These are phyloP conservation scores for Cladosporium sp. DNA, from an alignment of 2,329 filamentous ascomycete species.

Conservation along the genomic window DNA sequence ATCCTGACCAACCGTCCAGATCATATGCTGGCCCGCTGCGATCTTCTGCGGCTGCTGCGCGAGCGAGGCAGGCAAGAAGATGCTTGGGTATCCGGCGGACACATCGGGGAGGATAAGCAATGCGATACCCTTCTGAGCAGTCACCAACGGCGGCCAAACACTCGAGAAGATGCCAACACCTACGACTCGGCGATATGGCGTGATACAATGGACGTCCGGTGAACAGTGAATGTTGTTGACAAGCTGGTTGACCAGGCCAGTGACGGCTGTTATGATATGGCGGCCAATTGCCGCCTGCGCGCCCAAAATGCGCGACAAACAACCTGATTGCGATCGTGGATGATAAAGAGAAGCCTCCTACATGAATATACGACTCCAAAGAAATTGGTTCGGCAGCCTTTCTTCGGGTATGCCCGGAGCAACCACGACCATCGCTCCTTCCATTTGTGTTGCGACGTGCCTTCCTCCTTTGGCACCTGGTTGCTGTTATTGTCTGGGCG, in stretches of 20 bases:
- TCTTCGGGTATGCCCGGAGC: not conserved
- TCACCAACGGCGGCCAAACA: not conserved
- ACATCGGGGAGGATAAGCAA: slow-evolving; percentile 33
- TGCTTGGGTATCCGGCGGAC: slow-evolving; percentile 38
- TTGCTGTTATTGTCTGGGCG: not conserved
- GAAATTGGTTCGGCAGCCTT: not conserved
- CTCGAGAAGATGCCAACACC: not conserved
- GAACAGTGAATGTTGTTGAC: not conserved
- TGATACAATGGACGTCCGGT: not conserved
- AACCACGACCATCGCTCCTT: slow-evolving; percentile 9
- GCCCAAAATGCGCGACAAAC: not conserved
- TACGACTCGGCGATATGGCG: not conserved
- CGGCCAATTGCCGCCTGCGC: not conserved
- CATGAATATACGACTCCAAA: not conserved
- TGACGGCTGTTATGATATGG: not conserved
- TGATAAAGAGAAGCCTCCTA: not conserved
- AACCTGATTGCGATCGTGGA: not conserved
- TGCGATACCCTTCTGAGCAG: slow-evolving; percentile 36
- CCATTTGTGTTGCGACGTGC: not conserved
- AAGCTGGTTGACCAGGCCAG: not conserved
- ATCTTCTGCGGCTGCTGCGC: slow-evolving; percentile 41
- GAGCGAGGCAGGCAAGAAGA: slow-evolving; percentile 39
- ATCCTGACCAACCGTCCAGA: slow-evolving; percentile 9
- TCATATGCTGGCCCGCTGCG: slow-evolving; percentile 41
- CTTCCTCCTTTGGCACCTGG: not conserved